phyloP scores from a whole-genome alignment of 169 alveolate genomes.

The Cryptosporidium baileyi region DNA sequence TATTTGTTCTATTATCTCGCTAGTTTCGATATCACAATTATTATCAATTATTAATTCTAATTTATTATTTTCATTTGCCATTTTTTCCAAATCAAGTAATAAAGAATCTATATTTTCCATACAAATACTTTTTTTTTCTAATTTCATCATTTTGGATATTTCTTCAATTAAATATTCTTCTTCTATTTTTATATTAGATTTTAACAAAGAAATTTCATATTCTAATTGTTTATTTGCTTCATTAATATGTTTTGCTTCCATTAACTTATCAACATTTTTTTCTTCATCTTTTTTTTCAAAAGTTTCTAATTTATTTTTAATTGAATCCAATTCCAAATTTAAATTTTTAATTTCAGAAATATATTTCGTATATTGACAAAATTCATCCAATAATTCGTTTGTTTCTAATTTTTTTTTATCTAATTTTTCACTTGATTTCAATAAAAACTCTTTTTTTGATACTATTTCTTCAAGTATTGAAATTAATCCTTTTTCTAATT shows the following conservation, averaged over 20 bases:
- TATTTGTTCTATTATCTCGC: not conserved
- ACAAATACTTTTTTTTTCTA: not conserved
- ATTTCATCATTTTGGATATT: not conserved
- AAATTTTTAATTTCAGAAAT: not conserved
- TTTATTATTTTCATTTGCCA: not conserved
- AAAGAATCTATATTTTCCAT: not conserved
- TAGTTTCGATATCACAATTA: not conserved
- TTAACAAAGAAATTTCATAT: not conserved
- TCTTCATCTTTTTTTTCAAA: not conserved
- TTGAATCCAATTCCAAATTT: not conserved
- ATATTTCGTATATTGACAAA: not conserved
- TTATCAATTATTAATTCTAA: not conserved
- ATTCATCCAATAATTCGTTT: not conserved
- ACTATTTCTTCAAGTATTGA: slow-evolving; percentile 22
- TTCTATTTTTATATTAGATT: not conserved
- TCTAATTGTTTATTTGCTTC: slow-evolving; percentile 5
- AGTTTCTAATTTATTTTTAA: not conserved
- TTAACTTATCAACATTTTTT: not conserved
- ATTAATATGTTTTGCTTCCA: slow-evolving; percentile 23
- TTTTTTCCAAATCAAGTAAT: not conserved
- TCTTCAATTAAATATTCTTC: not conserved
- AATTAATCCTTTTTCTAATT: not conserved
- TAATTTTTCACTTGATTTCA: slow-evolving; percentile 18
- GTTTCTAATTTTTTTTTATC: slow-evolving; percentile 38
- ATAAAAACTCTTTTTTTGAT: not conserved